Evolutionary conservation across 208 protist genomes (phyloP).

Genomic region (Acanthamoeba castellanii): DNA sequence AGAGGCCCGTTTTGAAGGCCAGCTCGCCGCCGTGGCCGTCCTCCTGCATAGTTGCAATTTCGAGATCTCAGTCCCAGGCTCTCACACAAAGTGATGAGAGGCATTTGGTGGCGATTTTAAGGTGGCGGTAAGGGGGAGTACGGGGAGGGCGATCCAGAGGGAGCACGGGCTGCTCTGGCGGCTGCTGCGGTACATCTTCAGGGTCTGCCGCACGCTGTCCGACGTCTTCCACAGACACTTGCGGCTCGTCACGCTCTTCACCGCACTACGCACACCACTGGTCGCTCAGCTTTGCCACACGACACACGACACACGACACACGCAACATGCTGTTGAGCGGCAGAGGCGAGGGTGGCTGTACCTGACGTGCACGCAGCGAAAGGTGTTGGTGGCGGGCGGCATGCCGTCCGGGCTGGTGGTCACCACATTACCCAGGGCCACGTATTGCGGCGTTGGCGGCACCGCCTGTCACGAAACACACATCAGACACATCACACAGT

Average conservation of each 20-base stretch:
- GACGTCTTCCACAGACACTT: conserved; percentile 27
- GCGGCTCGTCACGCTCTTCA: neutral
- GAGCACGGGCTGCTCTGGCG: neutral
- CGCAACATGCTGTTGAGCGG: neutral
- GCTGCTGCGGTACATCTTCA: conserved; percentile 16
- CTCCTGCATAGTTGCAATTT: neutral
- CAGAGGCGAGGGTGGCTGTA: neutral
- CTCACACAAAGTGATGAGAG: no score
- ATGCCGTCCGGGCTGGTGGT: neutral
- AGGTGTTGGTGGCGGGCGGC: conserved; percentile 14
- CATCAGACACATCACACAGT: neutral
- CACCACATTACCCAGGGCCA: neutral
- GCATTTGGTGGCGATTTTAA: no score
- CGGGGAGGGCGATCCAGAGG: conserved; percentile 11
- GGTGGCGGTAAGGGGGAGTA: neutral
- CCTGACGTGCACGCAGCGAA: conserved; percentile 2
- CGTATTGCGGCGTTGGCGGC: neutral
- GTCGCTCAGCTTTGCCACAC: no score
- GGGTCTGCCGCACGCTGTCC: neutral
- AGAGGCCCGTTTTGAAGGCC: neutral
- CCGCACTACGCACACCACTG: neutral
- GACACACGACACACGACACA: neutral
- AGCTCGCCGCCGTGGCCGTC: neutral
- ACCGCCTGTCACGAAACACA: neutral
- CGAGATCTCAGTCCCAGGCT: no score